Conservation (phyloP, 1,284 basidiomycete genomes). For the Grifola frondosa region DNA sequence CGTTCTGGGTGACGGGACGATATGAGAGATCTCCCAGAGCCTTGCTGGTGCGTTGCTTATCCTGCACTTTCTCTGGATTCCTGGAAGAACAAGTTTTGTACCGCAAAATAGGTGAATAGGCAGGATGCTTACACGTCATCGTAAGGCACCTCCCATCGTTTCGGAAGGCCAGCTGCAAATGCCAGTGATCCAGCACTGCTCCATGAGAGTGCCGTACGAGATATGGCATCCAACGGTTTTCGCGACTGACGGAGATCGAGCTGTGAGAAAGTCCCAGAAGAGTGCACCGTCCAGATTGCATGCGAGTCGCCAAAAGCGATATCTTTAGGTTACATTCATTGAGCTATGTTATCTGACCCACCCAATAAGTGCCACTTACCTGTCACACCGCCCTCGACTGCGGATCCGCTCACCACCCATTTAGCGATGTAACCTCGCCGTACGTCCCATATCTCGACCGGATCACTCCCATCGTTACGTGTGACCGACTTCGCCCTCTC, state of each 20-base stretch:
- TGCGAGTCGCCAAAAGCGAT: conserved; percentile 71
- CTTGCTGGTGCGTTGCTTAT: conserved; percentile 44
- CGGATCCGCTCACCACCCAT: conserved; percentile 67
- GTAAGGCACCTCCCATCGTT: conserved; percentile 73
- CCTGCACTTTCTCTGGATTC: conserved; percentile 47
- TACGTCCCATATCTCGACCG: conserved; percentile 88
- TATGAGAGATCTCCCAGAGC: conserved; percentile 50
- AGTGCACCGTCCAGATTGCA: conserved; percentile 75
- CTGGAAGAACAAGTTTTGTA: conserved; percentile 31
- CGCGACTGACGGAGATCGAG: conserved; percentile 67
- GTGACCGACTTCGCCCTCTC: conserved; percentile 21
- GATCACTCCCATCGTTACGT: conserved; percentile 46
- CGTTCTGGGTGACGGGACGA: conserved; percentile 48
- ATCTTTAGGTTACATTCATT: conserved; percentile 49
- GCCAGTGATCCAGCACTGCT: conserved; percentile 65
- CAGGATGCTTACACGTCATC: conserved; percentile 70
- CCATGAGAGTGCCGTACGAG: conserved; percentile 71
- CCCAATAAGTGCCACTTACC: conserved; percentile 49
- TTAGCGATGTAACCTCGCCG: conserved; percentile 80
- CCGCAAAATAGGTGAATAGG: too few relatives aligned
- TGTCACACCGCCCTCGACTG: conserved; percentile 66
- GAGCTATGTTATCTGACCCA: too few relatives aligned
- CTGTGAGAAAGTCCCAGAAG: conserved; percentile 79
- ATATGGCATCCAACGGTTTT: conserved; percentile 68
- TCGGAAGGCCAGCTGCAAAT: conserved; percentile 64